phyloP scores from a whole-genome alignment of 345 rosid species.

The Rhodamnia rubescens region DNA sequence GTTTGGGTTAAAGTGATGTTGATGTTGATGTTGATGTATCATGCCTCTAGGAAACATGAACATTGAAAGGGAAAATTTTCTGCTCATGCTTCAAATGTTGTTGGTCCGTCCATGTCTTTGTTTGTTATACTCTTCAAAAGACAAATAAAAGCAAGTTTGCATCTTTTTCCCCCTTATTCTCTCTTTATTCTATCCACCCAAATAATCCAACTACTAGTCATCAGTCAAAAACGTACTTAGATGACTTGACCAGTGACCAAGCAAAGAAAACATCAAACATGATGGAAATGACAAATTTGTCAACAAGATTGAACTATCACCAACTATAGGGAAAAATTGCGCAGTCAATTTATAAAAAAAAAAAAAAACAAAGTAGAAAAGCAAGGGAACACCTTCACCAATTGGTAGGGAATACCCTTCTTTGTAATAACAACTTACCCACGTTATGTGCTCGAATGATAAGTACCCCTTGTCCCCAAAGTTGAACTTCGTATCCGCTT shows the following conservation, averaged over 20 bases:
- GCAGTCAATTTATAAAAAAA: neutral
- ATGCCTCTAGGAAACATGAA: neutral
- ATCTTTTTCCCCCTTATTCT: neutral
- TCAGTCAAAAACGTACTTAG: neutral
- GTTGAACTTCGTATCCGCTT: slow-evolving; percentile 67
- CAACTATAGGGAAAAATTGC: neutral
- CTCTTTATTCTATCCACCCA: neutral
- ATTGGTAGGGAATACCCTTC: neutral
- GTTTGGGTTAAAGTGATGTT: too few species aligned
- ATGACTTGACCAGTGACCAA: neutral
- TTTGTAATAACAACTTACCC: slow-evolving; percentile 41
- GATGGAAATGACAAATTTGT: neutral
- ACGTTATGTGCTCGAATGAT: slow-evolving; percentile 88
- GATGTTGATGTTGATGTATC: too few species aligned
- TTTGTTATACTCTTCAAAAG: neutral
- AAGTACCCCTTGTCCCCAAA: slow-evolving; percentile 92
- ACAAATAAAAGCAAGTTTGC: neutral
- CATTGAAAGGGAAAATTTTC: neutral
- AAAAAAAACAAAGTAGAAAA: neutral
- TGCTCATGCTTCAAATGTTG: neutral
- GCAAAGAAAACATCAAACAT: neutral
- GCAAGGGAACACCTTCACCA: neutral
- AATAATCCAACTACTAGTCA: neutral
- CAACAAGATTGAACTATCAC: neutral
- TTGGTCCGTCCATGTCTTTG: neutral